Evolutionary conservation across 2,329 filamentous ascomycete genomes (phyloP).

Genomic region (Macrophomina phaseolina): DNA sequence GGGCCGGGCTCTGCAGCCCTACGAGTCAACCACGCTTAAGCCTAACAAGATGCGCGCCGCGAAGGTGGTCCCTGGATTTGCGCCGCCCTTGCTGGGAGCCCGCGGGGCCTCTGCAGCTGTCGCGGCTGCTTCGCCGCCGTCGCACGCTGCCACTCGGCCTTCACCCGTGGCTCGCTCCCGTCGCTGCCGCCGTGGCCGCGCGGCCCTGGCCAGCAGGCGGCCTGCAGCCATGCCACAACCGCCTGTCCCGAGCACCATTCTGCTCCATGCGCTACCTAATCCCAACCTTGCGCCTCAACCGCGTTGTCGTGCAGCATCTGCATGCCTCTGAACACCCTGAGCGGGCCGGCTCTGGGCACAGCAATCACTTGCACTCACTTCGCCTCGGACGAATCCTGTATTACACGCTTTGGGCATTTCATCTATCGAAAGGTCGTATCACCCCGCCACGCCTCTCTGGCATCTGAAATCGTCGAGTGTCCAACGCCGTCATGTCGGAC

Average conservation of each 20-base stretch:
- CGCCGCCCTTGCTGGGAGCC: constrained; percentile 8
- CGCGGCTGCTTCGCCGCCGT: not conserved
- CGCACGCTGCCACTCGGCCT: not conserved
- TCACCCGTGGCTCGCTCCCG: not conserved
- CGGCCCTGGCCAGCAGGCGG: constrained; percentile 18
- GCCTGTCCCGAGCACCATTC: constrained; percentile 7
- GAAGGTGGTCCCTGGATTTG: constrained; percentile 17
- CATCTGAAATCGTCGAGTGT: constrained; percentile 8
- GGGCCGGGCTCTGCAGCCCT: constrained; percentile 19
- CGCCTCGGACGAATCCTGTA: not conserved
- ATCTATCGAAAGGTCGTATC: constrained; percentile 17
- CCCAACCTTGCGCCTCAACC: constrained; percentile 13
- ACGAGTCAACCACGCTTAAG: constrained; percentile 12
- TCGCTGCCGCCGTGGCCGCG: not conserved
- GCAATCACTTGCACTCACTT: not conserved
- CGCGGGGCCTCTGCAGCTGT: not conserved
- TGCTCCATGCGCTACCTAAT: constrained; percentile 22
- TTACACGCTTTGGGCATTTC: constrained; percentile 23
- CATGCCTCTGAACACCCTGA: not conserved
- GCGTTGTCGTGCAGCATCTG: not conserved
- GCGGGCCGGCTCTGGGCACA: not conserved
- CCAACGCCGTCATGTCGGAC: constrained; percentile 14
- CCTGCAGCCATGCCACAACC: constrained; percentile 8
- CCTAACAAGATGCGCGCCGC: constrained; percentile 5
- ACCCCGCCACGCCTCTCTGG: constrained; percentile 13